A percentile compares a stretch with the other conserved stretches of the same genome.
These are phyloP conservation scores for Chenopodium suecicum DNA, from an alignment of 148 eudicot genomes.

Conservation along the genomic window DNA sequence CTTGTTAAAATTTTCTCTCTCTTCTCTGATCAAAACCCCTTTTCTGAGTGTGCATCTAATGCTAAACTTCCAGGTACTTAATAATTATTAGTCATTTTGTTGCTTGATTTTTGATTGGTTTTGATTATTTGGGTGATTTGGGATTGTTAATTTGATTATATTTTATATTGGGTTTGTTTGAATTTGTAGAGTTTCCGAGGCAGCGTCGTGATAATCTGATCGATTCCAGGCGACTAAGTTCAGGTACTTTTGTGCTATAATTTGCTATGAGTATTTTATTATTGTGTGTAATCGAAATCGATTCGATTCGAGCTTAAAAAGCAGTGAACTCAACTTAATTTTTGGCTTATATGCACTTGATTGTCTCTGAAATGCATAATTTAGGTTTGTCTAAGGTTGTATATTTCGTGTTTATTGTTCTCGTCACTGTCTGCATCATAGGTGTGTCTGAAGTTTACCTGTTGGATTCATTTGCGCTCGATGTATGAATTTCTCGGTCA, in stretches of 20 bases:
- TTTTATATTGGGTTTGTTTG: not conserved
- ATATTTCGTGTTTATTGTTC: no score
- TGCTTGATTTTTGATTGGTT: not conserved
- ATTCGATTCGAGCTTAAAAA: not conserved
- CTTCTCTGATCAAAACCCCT: slow-evolving; percentile 30
- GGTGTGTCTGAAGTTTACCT: not conserved
- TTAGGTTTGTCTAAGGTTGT: no score
- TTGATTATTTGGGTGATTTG: not conserved
- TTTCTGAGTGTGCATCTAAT: not conserved
- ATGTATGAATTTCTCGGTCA: not conserved
- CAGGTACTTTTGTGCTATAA: slow-evolving; percentile 3
- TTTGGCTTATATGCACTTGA: no score
- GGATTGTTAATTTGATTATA: not conserved
- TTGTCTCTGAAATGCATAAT: no score
- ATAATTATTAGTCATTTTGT: no score
- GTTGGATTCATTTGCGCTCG: not conserved
- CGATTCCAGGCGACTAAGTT: not conserved
- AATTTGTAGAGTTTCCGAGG: not conserved
- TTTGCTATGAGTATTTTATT: not conserved
- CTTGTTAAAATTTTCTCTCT: slow-evolving; percentile 13
- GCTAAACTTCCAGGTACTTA: slow-evolving; percentile 12
- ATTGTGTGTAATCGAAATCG: not conserved
- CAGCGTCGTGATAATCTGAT: not conserved
- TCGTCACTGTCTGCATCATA: not conserved
- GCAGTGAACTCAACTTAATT: no score